These are phyloP conservation scores for Cylindrotheca closterium DNA, from an alignment of 108 stramenopile species.

Conservation along the genomic window DNA sequence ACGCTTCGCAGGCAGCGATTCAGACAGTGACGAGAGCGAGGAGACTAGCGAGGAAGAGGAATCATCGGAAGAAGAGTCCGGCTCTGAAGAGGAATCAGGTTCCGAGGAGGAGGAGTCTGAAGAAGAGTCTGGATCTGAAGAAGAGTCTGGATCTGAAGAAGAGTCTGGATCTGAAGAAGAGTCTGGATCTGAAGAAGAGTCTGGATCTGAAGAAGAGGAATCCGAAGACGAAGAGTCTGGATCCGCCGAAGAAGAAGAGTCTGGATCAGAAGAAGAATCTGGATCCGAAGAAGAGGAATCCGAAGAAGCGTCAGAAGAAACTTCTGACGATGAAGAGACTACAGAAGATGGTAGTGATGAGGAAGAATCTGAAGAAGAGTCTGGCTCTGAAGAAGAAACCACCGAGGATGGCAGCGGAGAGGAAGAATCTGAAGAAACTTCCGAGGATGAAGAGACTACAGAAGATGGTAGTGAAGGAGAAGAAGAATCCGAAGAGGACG, in stretches of 20 bases:
- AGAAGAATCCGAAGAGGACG: slow-evolving; percentile 4
- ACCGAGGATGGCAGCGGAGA: slow-evolving; percentile 8
- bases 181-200: neutral
- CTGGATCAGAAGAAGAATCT: slow-evolving; percentile 11
- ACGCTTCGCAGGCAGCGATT: slow-evolving; percentile 4
- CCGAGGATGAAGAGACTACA: slow-evolving; percentile 9
- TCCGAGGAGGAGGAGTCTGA: neutral
- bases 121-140: neutral
- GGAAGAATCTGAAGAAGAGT: slow-evolving; percentile 4
- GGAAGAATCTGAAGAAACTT: slow-evolving; percentile 5
- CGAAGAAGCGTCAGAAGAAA: slow-evolving; percentile 8
- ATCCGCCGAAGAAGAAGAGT: slow-evolving; percentile 8
- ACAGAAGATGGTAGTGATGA: slow-evolving; percentile 1
- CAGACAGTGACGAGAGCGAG: slow-evolving; percentile 5
- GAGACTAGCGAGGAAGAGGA: slow-evolving; percentile 7
- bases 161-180: slow-evolving; percentile 5
- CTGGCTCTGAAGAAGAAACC: slow-evolving; percentile 9
- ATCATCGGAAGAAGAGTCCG: slow-evolving; percentile 6
- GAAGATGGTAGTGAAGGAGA: slow-evolving; percentile 1
- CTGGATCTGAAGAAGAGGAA: slow-evolving; percentile 11
- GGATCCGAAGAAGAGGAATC: slow-evolving; percentile 12
- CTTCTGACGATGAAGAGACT: slow-evolving; percentile 6
- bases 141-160: neutral
- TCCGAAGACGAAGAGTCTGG: neutral
- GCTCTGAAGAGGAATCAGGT: neutral